Percentiles rank a stretch among this genome's conserved stretches.
These are phyloP conservation scores for Saprolegnia parasitica DNA, from an alignment of 352 stramenopile genomes.

Conservation along the genomic window DNA sequence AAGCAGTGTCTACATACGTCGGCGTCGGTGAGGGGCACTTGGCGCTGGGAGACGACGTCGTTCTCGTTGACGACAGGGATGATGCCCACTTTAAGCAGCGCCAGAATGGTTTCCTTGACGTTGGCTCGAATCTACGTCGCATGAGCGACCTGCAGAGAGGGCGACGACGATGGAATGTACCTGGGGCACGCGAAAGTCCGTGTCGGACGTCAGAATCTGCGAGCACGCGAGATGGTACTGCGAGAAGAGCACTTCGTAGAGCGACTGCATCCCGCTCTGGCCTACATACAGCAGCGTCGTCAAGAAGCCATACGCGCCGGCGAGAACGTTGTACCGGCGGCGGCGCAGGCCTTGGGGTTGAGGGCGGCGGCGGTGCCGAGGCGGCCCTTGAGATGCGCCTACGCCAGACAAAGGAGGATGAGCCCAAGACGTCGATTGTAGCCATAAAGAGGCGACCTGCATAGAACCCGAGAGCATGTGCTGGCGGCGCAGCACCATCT, in stretches of 20 bases:
- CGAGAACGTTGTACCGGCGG: slow-evolving; percentile 17
- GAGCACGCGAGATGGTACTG: slow-evolving; percentile 82
- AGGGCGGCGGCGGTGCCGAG: slow-evolving; percentile 39
- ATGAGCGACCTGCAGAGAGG: background rate
- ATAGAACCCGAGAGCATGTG: slow-evolving; percentile 80
- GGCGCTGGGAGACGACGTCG: slow-evolving; percentile 69
- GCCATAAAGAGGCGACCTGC: slow-evolving; percentile 28
- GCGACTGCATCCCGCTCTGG: slow-evolving; percentile 73
- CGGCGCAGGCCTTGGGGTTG: slow-evolving; percentile 29
- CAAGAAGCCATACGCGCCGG: background rate
- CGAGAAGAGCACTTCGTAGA: slow-evolving; percentile 83
- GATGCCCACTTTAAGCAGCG: slow-evolving; percentile 73
- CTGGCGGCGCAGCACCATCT: slow-evolving; percentile 75
- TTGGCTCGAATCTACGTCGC: slow-evolving; percentile 40
- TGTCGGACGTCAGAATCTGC: slow-evolving; percentile 73
- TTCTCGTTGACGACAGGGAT: slow-evolving; percentile 86
- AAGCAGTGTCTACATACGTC: slow-evolving; percentile 25
- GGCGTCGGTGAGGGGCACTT: slow-evolving; percentile 51
- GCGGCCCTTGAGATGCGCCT: slow-evolving; percentile 66
- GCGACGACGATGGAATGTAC: slow-evolving; percentile 30
- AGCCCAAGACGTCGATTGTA: background rate
- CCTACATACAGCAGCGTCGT: slow-evolving; percentile 43
- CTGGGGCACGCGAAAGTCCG: slow-evolving; percentile 61
- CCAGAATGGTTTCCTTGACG: slow-evolving; percentile 54
- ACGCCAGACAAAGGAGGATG: slow-evolving; percentile 2